Percentiles rank a stretch among this genome's conserved stretches.
These are phyloP conservation scores for Extremus antarcticus DNA, from an alignment of 495 filamentous ascomycete species.

Conservation along the genomic window DNA sequence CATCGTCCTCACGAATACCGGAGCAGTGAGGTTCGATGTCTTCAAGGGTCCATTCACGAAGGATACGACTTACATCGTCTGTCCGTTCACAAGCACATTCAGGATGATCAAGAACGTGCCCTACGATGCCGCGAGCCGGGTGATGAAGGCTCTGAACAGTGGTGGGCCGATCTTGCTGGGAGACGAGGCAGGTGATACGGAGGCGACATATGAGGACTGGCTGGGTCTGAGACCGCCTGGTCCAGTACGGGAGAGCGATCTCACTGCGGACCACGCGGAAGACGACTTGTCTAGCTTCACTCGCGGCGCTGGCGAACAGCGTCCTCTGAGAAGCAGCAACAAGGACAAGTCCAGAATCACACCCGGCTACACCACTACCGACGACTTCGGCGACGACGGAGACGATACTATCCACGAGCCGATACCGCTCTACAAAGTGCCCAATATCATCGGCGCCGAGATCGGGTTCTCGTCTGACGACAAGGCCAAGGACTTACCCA, in stretches of 20 bases:
- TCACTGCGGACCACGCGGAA: neutral
- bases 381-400: slow-evolving; percentile 75
- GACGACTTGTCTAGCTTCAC: neutral
- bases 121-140: slow-evolving; percentile 54
- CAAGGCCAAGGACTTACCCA: slow-evolving; percentile 38
- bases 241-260: neutral
- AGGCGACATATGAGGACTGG: neutral
- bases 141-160: slow-evolving; percentile 64
- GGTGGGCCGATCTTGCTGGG: slow-evolving; percentile 43
- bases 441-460: slow-evolving; percentile 67
- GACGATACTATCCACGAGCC: slow-evolving; percentile 78
- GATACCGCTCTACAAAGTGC: slow-evolving; percentile 64
- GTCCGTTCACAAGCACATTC: slow-evolving; percentile 76
- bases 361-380: slow-evolving; percentile 79
- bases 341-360: neutral
- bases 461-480: slow-evolving; percentile 36
- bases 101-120: slow-evolving; percentile 71
- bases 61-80: slow-evolving; percentile 74
- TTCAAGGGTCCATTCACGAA: slow-evolving; percentile 84
- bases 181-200: neutral
- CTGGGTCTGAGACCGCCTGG: neutral
- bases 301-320: neutral
- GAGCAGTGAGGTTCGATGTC: slow-evolving; percentile 86
- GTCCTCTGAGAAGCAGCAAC: neutral
- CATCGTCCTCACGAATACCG: slow-evolving; percentile 74